Percentiles rank a stretch among this genome's conserved stretches.
phyloP scores from a whole-genome alignment of 2,329 filamentous ascomycete genomes.

The Lasiodiplodia citricola region DNA sequence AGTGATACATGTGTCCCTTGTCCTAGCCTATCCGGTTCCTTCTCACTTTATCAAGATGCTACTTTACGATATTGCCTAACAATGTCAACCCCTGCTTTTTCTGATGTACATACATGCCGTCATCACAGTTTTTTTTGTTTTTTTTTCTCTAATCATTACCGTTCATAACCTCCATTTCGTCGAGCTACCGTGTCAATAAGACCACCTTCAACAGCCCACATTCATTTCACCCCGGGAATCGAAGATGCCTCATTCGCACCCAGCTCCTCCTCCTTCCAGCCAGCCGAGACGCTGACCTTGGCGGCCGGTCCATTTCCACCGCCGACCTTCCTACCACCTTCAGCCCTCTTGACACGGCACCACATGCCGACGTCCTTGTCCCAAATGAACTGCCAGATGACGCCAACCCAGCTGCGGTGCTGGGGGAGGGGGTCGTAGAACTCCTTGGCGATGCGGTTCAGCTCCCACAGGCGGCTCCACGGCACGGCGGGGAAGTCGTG shows the following conservation, averaged over 20 bases:
- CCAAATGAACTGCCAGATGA: slow-evolving; percentile 94
- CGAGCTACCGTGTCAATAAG: background rate
- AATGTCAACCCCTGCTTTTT: too few species aligned
- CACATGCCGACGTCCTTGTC: slow-evolving; percentile 88
- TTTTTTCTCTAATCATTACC: too few species aligned
- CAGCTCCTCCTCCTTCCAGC: slow-evolving; percentile 55
- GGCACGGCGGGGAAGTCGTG: slow-evolving; percentile 98
- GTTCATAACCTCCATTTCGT: too few species aligned
- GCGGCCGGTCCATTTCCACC: slow-evolving; percentile 32
- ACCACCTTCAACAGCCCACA: background rate
- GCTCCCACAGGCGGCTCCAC: slow-evolving; percentile 81
- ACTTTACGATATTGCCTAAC: too few species aligned
- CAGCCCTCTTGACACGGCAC: slow-evolving; percentile 89
- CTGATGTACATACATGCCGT: too few species aligned
- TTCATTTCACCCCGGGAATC: slow-evolving; percentile 45
- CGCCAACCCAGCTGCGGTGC: slow-evolving; percentile 89
- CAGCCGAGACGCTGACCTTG: slow-evolving; percentile 14
- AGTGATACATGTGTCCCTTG: background rate
- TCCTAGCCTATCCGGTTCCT: background rate
- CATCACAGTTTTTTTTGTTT: too few species aligned
- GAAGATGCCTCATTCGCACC: slow-evolving; percentile 55
- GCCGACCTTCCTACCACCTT: slow-evolving; percentile 70
- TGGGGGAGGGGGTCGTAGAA: slow-evolving; percentile 89
- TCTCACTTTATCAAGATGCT: too few species aligned
- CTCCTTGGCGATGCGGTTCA: slow-evolving; percentile 82